phyloP scores from a whole-genome alignment of 352 stramenopile genomes.

The Globisporangium irregulare region DNA sequence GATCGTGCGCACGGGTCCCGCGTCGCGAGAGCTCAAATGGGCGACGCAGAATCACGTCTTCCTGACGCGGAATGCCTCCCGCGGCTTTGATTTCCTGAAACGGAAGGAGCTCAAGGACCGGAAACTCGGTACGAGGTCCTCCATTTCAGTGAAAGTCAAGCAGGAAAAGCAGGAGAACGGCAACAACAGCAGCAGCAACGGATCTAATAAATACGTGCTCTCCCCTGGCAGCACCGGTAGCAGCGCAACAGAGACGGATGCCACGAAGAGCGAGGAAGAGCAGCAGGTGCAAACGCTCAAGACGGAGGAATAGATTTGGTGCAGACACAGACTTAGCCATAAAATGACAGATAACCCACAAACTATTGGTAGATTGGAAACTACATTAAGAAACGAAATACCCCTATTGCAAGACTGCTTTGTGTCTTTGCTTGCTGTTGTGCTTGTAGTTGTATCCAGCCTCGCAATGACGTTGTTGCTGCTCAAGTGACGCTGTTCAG shows the following conservation, averaged over 20 bases:
- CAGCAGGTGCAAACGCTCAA: background rate
- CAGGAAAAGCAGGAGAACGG: slow-evolving; percentile 19
- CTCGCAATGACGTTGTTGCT: background rate
- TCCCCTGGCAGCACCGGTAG: slow-evolving; percentile 9
- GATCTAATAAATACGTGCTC: slow-evolving; percentile 1
- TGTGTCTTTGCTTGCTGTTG: background rate
- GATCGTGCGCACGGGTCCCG: slow-evolving; percentile 55
- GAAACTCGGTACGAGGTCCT: slow-evolving; percentile 12
- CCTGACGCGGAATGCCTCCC: slow-evolving; percentile 49
- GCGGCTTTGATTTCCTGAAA: slow-evolving; percentile 73
- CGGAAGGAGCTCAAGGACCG: slow-evolving; percentile 57
- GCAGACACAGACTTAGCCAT: background rate
- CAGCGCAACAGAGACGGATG: background rate
- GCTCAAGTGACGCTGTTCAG: background rate
- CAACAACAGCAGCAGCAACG: slow-evolving; percentile 7
- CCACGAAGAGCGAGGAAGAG: background rate
- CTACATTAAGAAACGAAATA: slow-evolving; percentile 3
- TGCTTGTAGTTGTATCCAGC: background rate
- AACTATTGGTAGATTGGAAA: slow-evolving; percentile 3
- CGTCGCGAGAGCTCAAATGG: slow-evolving; percentile 57
- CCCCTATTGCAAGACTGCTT: background rate
- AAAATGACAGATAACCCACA: background rate
- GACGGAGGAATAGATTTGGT: slow-evolving; percentile 11
- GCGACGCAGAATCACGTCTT: slow-evolving; percentile 52
- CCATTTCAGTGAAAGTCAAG: slow-evolving; percentile 12